Percentiles rank a stretch among this genome's conserved stretches.
These are phyloP conservation scores for Mallotus nudiflorus DNA, from an alignment of 345 rosid genomes.

Conservation along the genomic window DNA sequence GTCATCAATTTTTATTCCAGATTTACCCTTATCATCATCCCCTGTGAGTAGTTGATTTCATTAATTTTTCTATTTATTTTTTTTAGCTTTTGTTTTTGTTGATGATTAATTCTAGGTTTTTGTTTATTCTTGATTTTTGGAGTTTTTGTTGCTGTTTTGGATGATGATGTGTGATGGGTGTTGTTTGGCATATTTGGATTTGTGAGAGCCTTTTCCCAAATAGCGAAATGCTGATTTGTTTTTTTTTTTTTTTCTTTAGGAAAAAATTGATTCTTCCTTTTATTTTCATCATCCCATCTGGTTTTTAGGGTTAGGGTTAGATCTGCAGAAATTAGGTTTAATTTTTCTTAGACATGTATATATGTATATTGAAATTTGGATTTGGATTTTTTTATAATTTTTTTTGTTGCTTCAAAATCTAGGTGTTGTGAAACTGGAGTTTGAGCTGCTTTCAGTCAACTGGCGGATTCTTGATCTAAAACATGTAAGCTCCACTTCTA, in stretches of 20 bases:
- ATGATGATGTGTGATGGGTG: conserved; percentile 6
- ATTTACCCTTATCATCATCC: conserved; percentile 13
- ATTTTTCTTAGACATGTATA: background rate
- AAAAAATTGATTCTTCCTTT: background rate
- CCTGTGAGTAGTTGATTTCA: background rate
- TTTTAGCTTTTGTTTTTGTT: conserved; percentile 4
- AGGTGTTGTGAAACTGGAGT: conserved; percentile 10
- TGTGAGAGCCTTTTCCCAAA: conserved; percentile 1
- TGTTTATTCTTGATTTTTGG: background rate
- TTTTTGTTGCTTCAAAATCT: background rate
- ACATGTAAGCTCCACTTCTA: conserved; percentile 18
- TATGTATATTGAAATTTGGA: background rate
- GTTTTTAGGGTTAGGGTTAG: conserved; percentile 19
- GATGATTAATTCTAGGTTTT: conserved; percentile 2
- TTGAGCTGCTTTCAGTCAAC: conserved; percentile 20
- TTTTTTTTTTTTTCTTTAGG: conserved; percentile 2
- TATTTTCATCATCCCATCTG: conserved; percentile 5
- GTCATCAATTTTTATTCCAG: conserved; percentile 14
- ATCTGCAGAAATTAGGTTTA: conserved; percentile 6
- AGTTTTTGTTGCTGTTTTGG: background rate
- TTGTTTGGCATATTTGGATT: conserved; percentile 1
- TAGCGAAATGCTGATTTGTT: background rate
- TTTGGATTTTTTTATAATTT: background rate
- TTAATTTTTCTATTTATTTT: background rate
- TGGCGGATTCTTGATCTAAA: conserved; percentile 20